Conservation (phyloP, 495 filamentous ascomycete species). For the Aspergillus heteromorphus region DNA sequence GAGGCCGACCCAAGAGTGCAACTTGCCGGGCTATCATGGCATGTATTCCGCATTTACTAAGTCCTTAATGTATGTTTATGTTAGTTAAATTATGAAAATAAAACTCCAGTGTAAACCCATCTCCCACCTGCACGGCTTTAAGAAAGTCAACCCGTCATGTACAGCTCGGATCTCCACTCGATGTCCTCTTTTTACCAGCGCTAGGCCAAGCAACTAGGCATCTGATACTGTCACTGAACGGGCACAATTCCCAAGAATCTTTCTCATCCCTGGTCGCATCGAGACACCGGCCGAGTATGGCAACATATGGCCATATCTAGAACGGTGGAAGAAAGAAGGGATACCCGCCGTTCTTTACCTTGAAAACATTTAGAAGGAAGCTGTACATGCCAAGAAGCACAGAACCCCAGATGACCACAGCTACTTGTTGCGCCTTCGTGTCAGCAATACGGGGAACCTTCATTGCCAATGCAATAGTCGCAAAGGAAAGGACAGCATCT, state of each 20-base stretch:
- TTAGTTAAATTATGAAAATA: too few species aligned
- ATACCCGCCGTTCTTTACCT: slow-evolving; percentile 91
- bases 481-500: slow-evolving; percentile 93
- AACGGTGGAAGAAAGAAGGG: slow-evolving; percentile 93
- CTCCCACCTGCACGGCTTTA: too few species aligned
- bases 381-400: slow-evolving; percentile 83
- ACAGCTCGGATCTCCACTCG: too few species aligned
- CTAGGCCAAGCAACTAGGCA: too few species aligned
- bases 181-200: too few species aligned
- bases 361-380: slow-evolving; percentile 89
- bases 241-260: neutral
- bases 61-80: too few species aligned
- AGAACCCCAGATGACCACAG: slow-evolving; percentile 74
- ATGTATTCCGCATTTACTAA: too few species aligned
- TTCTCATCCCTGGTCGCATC: neutral
- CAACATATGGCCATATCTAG: slow-evolving; percentile 27
- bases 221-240: neutral
- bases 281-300: neutral
- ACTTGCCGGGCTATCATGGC: too few species aligned
- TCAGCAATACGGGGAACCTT: slow-evolving; percentile 87
- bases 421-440: slow-evolving; percentile 69
- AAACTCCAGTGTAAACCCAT: too few species aligned
- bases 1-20: too few species aligned
- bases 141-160: too few species aligned
- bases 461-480: slow-evolving; percentile 79